Base-by-base conservation (phyloP, 257 asterid genomes). In the Echium plantagineum region DNA sequence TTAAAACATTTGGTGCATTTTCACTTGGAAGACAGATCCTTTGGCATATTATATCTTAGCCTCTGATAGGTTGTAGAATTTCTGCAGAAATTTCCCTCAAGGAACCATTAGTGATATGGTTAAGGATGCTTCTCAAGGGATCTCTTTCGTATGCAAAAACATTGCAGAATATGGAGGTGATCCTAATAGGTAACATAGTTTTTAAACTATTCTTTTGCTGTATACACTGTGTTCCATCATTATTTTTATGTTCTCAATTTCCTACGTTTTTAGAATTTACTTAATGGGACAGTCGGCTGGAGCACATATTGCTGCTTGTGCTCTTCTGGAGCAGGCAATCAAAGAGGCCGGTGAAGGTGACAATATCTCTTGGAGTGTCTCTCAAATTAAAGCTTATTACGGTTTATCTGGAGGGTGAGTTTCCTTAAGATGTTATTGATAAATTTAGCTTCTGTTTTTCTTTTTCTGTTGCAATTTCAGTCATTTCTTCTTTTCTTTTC, bases 221-320 rank as follows among this genome's bases (percentile, higher is more conserved):
- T 24, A 55, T 28, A 56, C 42, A 47, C 57, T 15, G 66, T 49
- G 51, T 55, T 22, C 19, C 13, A 48, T 46, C 58, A 62, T 52
- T 48, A 63, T 30, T 65, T 63, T 63, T 58, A 46, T 42, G 67
- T 55, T 57, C 12, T 42, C 35, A 28, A 52, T 54, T 16, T 51
- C 15, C 63, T 53, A 4, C 65, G 32, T 71, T 57, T 52, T 49
- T 66, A 93, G 99, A 70, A 72, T 93, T 32, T 89, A 83, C 71
- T 78, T 93, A 49, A 89, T 93, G 99, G 99, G 99, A 18, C 99
- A 93, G 72, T 93, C 99, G 18, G 97, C 99, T 68, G 97, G 99
- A 65, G 99, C 96, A 2, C 99, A 89, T 67, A 89, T 93, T 64
- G 94, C 89, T 74, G 86, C 94, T 28, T 93, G 99, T 70, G 79